These are phyloP conservation scores for Globisporangium irregulare DNA, from an alignment of 352 stramenopile genomes.

Conservation along the genomic window DNA sequence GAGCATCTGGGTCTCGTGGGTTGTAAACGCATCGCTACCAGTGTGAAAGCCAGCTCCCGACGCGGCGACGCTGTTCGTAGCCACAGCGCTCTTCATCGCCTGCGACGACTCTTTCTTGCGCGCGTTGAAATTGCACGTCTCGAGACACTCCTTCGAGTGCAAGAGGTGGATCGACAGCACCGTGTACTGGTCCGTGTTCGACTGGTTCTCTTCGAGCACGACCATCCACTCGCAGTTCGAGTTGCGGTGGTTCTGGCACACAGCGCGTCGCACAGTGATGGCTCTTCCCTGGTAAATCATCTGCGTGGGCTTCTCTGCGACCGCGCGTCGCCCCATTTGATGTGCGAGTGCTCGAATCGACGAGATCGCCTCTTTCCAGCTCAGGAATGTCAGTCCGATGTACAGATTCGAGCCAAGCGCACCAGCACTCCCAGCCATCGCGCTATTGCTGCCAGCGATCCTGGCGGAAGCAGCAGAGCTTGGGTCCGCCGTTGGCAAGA, in stretches of 20 bases:
- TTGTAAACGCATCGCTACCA: slow-evolving; percentile 4
- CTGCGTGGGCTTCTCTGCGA: slow-evolving; percentile 47
- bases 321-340: slow-evolving; percentile 51
- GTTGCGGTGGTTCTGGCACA: slow-evolving; percentile 77
- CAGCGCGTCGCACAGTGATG: slow-evolving; percentile 45
- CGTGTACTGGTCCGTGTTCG: slow-evolving; percentile 40
- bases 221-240: slow-evolving; percentile 70
- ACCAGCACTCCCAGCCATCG: neutral
- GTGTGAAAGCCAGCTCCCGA: neutral
- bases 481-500: slow-evolving; percentile 4
- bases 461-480: neutral
- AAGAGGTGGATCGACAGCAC: slow-evolving; percentile 54
- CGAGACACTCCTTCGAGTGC: slow-evolving; percentile 72
- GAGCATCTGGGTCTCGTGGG: neutral
- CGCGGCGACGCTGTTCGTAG: slow-evolving; percentile 1
- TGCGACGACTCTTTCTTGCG: slow-evolving; percentile 39
- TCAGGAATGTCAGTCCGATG: slow-evolving; percentile 41
- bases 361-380: slow-evolving; percentile 59
- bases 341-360: slow-evolving; percentile 50
- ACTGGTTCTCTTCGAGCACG: slow-evolving; percentile 44
- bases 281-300: slow-evolving; percentile 41
- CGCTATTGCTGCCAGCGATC: neutral
- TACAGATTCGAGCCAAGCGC: slow-evolving; percentile 34
- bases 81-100: neutral
- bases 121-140: slow-evolving; percentile 76